Conservation (phyloP, 192 early-diverging fungal genomes). For the Rhizoclosmatium sp. region DNA sequence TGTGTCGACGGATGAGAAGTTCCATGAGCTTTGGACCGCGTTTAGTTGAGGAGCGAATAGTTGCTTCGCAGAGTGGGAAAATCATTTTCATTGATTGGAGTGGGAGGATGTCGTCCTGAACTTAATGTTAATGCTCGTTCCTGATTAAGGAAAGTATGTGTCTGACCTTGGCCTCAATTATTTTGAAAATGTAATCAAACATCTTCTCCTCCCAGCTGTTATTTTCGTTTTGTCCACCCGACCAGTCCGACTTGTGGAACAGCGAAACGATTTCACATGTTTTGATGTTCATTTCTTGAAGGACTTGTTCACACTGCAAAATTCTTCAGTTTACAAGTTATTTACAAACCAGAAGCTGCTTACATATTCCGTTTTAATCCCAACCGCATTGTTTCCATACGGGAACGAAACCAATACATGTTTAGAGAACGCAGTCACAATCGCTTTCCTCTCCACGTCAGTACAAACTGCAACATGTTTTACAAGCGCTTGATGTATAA, state of each 20-base stretch:
- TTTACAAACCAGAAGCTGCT: background rate
- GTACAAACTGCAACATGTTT: background rate
- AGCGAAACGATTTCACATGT: constrained; percentile 22
- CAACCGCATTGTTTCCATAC: constrained; percentile 27
- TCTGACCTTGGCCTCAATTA: constrained; percentile 1
- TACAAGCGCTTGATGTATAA: constrained; percentile 12
- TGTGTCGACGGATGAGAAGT: constrained; percentile 12
- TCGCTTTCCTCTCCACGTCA: constrained; percentile 1
- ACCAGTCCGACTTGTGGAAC: background rate
- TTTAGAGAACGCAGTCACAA: background rate
- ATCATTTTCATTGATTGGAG: constrained; percentile 28
- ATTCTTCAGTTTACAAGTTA: background rate
- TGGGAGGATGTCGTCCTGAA: constrained; percentile 5
- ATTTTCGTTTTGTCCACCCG: background rate
- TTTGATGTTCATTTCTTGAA: constrained; percentile 32
- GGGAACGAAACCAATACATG: constrained; percentile 29
- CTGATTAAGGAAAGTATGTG: background rate
- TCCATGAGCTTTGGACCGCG: background rate
- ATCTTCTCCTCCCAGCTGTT: constrained; percentile 12
- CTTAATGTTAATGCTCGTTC: background rate
- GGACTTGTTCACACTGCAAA: constrained; percentile 20
- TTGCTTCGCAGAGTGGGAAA: constrained; percentile 16
- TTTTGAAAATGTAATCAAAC: constrained; percentile 16
- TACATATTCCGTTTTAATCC: constrained; percentile 25
- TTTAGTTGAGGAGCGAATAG: background rate